Conservation (phyloP, 768 basidiomycete species). For the Agaricus blazei region DNA sequence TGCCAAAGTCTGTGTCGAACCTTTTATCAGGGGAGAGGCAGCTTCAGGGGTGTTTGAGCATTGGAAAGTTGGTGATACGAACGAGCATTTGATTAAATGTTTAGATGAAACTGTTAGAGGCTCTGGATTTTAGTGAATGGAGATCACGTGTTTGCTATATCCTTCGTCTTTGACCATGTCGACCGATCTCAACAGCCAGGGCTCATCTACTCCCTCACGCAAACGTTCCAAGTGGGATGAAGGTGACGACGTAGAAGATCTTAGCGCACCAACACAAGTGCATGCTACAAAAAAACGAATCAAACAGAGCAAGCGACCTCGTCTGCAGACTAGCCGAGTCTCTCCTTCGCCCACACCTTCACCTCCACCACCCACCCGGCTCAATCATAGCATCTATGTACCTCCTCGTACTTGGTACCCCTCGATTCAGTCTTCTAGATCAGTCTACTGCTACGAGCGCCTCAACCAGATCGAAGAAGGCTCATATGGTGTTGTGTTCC, state of each 20-base stretch:
- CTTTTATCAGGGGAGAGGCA: slow-evolving; percentile 43
- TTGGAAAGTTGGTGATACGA: slow-evolving; percentile 51
- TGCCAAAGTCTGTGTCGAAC: slow-evolving; percentile 60
- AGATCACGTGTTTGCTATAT: not conserved
- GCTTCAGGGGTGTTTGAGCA: slow-evolving; percentile 7
- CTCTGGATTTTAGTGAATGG: slow-evolving; percentile 2
- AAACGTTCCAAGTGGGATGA: slow-evolving; percentile 80
- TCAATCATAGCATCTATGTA: slow-evolving; percentile 59
- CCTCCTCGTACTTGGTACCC: slow-evolving; percentile 78
- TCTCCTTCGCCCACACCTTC: slow-evolving; percentile 16
- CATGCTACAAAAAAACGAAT: slow-evolving; percentile 50
- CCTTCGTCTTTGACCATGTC: slow-evolving; percentile 16
- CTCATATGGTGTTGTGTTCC: slow-evolving; percentile 94
- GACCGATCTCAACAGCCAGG: slow-evolving; percentile 19
- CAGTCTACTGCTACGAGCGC: slow-evolving; percentile 90
- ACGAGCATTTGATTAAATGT: slow-evolving; percentile 60
- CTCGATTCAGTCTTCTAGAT: slow-evolving; percentile 78
- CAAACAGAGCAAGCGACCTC: slow-evolving; percentile 34
- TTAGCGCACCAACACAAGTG: slow-evolving; percentile 23
- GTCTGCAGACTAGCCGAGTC: slow-evolving; percentile 14
- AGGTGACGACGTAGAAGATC: slow-evolving; percentile 30
- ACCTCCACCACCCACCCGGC: slow-evolving; percentile 15
- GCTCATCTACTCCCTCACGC: slow-evolving; percentile 52
- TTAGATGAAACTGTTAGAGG: slow-evolving; percentile 50
- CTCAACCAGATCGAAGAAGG: slow-evolving; percentile 99